Percentiles rank a stretch among this genome's conserved stretches.
Conservation (phyloP, 2,329 filamentous ascomycete genomes). For the Alternaria metachromatica region DNA sequence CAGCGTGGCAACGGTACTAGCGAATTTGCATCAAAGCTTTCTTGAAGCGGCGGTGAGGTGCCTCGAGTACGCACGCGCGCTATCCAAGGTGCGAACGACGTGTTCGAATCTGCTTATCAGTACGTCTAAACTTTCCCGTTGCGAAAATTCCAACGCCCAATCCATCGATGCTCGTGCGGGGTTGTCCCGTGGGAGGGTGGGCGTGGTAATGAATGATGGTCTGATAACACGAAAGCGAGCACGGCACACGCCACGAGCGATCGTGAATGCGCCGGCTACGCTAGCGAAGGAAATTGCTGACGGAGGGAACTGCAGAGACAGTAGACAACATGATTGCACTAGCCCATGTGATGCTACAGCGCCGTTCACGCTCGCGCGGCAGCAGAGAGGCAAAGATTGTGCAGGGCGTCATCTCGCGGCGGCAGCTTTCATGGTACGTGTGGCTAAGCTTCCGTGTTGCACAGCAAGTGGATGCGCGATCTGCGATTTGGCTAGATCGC, state of each 20-base stretch:
- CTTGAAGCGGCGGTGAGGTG: slow-evolving; percentile 78
- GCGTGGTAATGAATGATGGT: slow-evolving; percentile 12
- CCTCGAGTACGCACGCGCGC: slow-evolving; percentile 65
- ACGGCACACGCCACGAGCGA: slow-evolving; percentile 21
- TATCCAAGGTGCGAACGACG: slow-evolving; percentile 66
- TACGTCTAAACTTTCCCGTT: slow-evolving; percentile 45
- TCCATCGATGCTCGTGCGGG: slow-evolving; percentile 18
- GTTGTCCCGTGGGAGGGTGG: slow-evolving; percentile 14
- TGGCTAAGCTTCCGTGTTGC: slow-evolving; percentile 37
- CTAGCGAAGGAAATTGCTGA: slow-evolving; percentile 23
- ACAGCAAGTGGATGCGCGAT: slow-evolving; percentile 19
- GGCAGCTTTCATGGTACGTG: slow-evolving; percentile 68
- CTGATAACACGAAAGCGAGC: slow-evolving; percentile 20
- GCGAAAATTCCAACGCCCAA: slow-evolving; percentile 2
- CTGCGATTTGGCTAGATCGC: slow-evolving; percentile 16
- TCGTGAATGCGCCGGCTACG: slow-evolving; percentile 14
- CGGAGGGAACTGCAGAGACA: slow-evolving; percentile 57
- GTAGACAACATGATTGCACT: slow-evolving; percentile 71
- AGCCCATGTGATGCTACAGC: slow-evolving; percentile 68
- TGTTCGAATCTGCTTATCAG: slow-evolving; percentile 65
- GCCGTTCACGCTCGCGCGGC: slow-evolving; percentile 54
- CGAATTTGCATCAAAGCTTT: slow-evolving; percentile 79
- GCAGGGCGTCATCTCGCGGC: slow-evolving; percentile 61
- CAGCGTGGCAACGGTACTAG: slow-evolving; percentile 68
- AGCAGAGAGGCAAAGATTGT: slow-evolving; percentile 33